A percentile compares a stretch with the other conserved stretches of the same genome.
phyloP scores from a whole-genome alignment of 441 rosid species.

The Pelargonium myrrhifolium region DNA sequence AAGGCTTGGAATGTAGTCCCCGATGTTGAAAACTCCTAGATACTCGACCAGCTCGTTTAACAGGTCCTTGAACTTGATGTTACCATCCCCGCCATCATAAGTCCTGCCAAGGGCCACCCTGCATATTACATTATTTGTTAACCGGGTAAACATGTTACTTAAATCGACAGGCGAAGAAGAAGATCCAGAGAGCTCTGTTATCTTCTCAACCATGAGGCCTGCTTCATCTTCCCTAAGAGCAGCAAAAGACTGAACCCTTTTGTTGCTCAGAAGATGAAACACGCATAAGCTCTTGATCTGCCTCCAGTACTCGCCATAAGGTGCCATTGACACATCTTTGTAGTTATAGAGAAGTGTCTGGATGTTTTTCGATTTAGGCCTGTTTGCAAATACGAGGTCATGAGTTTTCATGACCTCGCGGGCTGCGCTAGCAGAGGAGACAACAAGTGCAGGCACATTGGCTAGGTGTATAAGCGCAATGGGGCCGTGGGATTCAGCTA shows the following conservation, averaged over 20 bases:
- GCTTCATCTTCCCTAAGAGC: slow-evolving; percentile 28
- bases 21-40: slow-evolving; percentile 13
- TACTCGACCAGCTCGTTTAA: slow-evolving; percentile 12
- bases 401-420: slow-evolving; percentile 36
- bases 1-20: slow-evolving; percentile 22
- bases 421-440: slow-evolving; percentile 31
- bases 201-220: not conserved
- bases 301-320: slow-evolving; percentile 43
- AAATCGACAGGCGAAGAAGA: not conserved
- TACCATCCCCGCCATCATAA: slow-evolving; percentile 15
- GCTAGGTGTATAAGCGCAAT: slow-evolving; percentile 37
- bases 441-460: slow-evolving; percentile 18
- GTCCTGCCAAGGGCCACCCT: slow-evolving; percentile 30
- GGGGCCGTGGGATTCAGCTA: slow-evolving; percentile 33
- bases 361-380: slow-evolving; percentile 15
- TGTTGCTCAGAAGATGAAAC: slow-evolving; percentile 30
- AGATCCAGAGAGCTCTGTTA: too few relatives aligned
- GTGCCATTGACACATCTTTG: slow-evolving; percentile 27
- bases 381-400: slow-evolving; percentile 29
- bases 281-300: slow-evolving; percentile 34
- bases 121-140: slow-evolving; percentile 26
- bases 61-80: slow-evolving; percentile 16
- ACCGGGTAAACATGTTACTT: slow-evolving; percentile 1
- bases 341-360: slow-evolving; percentile 22
- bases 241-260: slow-evolving; percentile 25